phyloP scores from a whole-genome alignment of 805 yeast genomes.

The Saccharomyces kudriavzevii region DNA sequence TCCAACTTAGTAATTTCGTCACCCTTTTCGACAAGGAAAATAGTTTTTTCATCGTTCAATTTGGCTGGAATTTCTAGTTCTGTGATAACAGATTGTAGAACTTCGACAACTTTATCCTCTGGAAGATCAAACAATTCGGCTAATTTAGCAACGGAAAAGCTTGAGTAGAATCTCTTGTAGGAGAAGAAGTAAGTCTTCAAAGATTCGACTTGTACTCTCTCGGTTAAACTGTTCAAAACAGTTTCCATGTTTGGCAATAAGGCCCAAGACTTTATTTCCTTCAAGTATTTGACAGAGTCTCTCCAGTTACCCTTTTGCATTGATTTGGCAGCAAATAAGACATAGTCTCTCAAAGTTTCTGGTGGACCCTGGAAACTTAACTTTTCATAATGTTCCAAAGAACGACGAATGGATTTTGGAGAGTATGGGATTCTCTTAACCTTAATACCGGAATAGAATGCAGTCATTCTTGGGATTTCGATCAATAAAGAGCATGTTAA shows the following conservation, averaged over 20 bases:
- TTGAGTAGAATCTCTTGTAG: conserved; percentile 67
- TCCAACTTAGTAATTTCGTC: conserved; percentile 79
- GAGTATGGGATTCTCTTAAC: conserved; percentile 50
- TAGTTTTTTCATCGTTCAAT: conserved; percentile 56
- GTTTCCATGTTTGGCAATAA: conserved; percentile 62
- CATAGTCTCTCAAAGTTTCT: conserved; percentile 88
- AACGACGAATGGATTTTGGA: conserved; percentile 81
- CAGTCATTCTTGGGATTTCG: conserved; percentile 87
- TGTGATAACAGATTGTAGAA: conserved; percentile 68
- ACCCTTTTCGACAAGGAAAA: conserved; percentile 63
- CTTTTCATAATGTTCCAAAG: conserved; percentile 86
- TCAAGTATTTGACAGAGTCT: conserved; percentile 59
- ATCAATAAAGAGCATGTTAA: conserved; percentile 81
- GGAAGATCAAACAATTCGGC: conserved; percentile 59
- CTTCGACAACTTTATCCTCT: conserved; percentile 46
- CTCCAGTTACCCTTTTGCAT: conserved; percentile 88
- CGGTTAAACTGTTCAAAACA: conserved; percentile 62
- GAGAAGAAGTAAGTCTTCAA: conserved; percentile 87
- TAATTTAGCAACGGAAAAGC: conserved; percentile 61
- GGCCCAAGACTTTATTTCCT: conserved; percentile 64
- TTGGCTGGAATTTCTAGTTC: conserved; percentile 66
- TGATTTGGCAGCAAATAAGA: conserved; percentile 85
- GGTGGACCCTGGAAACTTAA: conserved; percentile 97
- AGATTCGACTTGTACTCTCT: conserved; percentile 81
- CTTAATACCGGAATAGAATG: conserved; percentile 49